A percentile compares a stretch with the other conserved stretches of the same genome.
phyloP scores from a whole-genome alignment of 2,329 filamentous ascomycete genomes.

The Fusarium dimerum region DNA sequence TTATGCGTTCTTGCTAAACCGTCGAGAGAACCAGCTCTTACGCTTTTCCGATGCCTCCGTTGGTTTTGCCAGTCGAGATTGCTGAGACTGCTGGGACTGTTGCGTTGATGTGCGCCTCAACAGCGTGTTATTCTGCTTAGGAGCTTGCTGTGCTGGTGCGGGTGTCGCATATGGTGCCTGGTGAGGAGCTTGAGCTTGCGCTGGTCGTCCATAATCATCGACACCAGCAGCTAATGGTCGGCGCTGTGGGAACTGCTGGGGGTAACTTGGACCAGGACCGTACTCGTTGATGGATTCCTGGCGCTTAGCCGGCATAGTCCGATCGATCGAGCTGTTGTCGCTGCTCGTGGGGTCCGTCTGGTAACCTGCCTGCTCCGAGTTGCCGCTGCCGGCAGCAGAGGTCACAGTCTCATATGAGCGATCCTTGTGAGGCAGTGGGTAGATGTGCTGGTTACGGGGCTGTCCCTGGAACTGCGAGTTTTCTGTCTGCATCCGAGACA shows the following conservation, averaged over 20 bases:
- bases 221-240: slow-evolving; percentile 39
- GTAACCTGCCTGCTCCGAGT: slow-evolving; percentile 75
- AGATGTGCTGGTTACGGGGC: slow-evolving; percentile 48
- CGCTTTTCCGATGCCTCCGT: slow-evolving; percentile 62
- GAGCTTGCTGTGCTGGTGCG: slow-evolving; percentile 15
- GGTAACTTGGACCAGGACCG: slow-evolving; percentile 58
- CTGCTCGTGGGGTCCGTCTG: slow-evolving; percentile 84
- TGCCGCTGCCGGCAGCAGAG: slow-evolving; percentile 72
- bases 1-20: slow-evolving; percentile 66
- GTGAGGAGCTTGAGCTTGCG: slow-evolving; percentile 25
- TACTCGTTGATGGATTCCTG: slow-evolving; percentile 61
- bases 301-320: slow-evolving; percentile 59
- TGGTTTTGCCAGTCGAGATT: slow-evolving; percentile 10
- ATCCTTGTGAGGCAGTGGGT: slow-evolving; percentile 64
- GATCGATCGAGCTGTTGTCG: slow-evolving; percentile 88
- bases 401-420: slow-evolving; percentile 86
- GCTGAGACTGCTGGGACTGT: slow-evolving; percentile 11
- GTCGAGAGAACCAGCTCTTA: slow-evolving; percentile 85
- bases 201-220: slow-evolving; percentile 25
- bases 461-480: slow-evolving; percentile 40
- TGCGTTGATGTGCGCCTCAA: slow-evolving; percentile 32
- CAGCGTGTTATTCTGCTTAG: slow-evolving; percentile 32
- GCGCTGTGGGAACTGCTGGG: slow-evolving; percentile 43
- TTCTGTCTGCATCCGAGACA: slow-evolving; percentile 49
- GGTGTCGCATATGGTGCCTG: slow-evolving; percentile 23